Evolutionary conservation across 2,329 filamentous ascomycete genomes (phyloP), one percentile per base, ranked within the genome.

Genomic region (Colletotrichum destructivum): DNA sequence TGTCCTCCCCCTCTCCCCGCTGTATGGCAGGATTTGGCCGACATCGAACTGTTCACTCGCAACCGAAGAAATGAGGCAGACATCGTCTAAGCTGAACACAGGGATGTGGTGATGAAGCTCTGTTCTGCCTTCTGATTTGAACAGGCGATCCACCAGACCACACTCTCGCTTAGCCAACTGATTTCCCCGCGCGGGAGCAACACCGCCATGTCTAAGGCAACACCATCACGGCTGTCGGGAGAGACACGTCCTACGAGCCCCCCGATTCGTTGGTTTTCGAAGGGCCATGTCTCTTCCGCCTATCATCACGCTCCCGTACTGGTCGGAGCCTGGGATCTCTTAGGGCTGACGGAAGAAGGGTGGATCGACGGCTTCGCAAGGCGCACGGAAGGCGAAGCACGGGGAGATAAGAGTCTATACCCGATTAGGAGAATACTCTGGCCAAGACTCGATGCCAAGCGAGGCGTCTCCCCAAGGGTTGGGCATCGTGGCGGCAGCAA

Each of bases 371-470:
- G 59, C 35, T 64, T 38, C 42, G 23, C 69, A 47, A 64, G 57
- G 16, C 57, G 40, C 59, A 62, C 46, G 16, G 54, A 12, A 52
- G 69, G 65, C 59, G 54, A 42, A 69, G 65, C 31, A 46, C 23
- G 38, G 8, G 31, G 31, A 47, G 16, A 42, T 23, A 18, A 16
- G 15, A 35, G 23, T 38, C 60, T 72, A 46, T 16, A 62, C 73
- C 70, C 26, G 4, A 62, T 66, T 69, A 68, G 73, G 74, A 62
- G 31, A 72, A 63, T 55, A 75, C 42, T 13, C 44, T 71, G 65
- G 73, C 70, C 73, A 74, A 74, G 73, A 52, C 51, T 13, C 4
- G 23, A 2, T 21, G 64, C 57, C 49, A 52, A 51, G 63, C 38
- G 42, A 35, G 42, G 16, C 60, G 31, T 44, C 54, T 44, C 18